A percentile compares a stretch with the other conserved stretches of the same genome.
phyloP scores from a whole-genome alignment of 805 yeast genomes.

The Yarrowia alimentaria region DNA sequence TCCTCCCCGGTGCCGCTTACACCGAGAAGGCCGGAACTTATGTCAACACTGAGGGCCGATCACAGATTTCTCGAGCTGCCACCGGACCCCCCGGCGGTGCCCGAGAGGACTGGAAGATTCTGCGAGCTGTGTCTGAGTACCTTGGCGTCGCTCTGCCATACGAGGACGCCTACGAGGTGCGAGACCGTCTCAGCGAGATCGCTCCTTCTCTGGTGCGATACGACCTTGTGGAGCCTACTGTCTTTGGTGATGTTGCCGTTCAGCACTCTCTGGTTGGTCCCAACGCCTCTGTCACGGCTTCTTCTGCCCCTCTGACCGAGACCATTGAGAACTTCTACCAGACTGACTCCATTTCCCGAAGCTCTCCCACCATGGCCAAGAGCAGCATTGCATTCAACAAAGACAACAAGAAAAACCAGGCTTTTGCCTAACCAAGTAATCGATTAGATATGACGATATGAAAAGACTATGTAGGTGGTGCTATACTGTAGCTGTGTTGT shows the following conservation, averaged over 20 bases:
- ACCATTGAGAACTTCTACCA: constrained; percentile 82
- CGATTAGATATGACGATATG: constrained; percentile 12
- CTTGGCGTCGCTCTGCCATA: constrained; percentile 69
- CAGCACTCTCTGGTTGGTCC: constrained; percentile 43
- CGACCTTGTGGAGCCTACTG: constrained; percentile 69
- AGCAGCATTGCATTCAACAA: constrained; percentile 55
- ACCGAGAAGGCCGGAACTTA: constrained; percentile 83
- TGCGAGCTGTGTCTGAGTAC: constrained; percentile 80
- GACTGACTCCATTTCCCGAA: constrained; percentile 82
- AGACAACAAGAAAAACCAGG: constrained; percentile 29
- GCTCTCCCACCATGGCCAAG: constrained; percentile 87
- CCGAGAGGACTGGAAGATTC: constrained; percentile 87
- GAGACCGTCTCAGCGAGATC: constrained; percentile 67
- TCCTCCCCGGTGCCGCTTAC: constrained; percentile 84
- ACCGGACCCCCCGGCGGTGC: constrained; percentile 85
- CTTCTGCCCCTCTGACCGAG: constrained; percentile 56
- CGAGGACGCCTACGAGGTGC: constrained; percentile 65
- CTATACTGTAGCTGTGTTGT: too few species aligned
- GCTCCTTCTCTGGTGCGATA: constrained; percentile 80
- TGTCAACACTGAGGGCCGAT: constrained; percentile 88
- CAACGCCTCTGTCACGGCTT: constrained; percentile 43
- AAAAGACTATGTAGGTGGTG: too few species aligned
- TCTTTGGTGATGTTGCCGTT: constrained; percentile 57
- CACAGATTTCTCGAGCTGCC: constrained; percentile 82
- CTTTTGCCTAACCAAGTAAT: constrained; percentile 26